Percentiles rank a stretch among this genome's conserved stretches.
These are phyloP conservation scores for Abrus pulchellus DNA, from an alignment of 306 rosid species.

Conservation along the genomic window DNA sequence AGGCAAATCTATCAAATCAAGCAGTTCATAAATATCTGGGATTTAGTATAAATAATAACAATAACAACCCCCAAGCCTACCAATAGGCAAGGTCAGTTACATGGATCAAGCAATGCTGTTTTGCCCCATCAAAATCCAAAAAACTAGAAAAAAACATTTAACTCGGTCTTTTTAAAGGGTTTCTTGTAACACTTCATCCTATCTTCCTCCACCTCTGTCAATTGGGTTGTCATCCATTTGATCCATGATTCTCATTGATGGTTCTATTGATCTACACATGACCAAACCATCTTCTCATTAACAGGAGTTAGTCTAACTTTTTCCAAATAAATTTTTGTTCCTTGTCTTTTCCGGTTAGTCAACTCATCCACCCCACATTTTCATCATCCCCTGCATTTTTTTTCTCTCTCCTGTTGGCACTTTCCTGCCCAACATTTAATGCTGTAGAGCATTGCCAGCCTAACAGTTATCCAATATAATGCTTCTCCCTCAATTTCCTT, in stretches of 20 bases:
- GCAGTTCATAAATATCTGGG: not conserved
- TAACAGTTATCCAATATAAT: not conserved
- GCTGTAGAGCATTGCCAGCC: not conserved
- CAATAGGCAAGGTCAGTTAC: no score
- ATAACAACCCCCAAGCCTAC: not conserved
- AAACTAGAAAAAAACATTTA: not conserved
- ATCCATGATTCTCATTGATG: not conserved
- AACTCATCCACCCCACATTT: not conserved
- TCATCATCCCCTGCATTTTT: not conserved
- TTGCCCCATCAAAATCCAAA: no score
- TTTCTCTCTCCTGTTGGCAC: not conserved
- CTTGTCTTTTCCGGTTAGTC: not conserved
- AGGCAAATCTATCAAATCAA: not conserved
- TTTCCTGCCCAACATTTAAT: not conserved
- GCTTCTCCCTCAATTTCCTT: not conserved
- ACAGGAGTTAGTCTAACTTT: not conserved
- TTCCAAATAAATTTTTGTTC: not conserved
- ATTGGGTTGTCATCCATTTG: not conserved
- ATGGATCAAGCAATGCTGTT: no score
- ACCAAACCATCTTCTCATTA: not conserved
- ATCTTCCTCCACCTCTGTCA: constrained; percentile 11
- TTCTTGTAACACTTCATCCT: not conserved
- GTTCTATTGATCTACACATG: not conserved
- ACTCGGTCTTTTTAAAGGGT: not conserved
- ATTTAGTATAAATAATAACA: not conserved